Percentiles rank a stretch among this genome's conserved stretches.
Conservation (phyloP, 345 rosid species). For the Clarkia xantiana region DNA sequence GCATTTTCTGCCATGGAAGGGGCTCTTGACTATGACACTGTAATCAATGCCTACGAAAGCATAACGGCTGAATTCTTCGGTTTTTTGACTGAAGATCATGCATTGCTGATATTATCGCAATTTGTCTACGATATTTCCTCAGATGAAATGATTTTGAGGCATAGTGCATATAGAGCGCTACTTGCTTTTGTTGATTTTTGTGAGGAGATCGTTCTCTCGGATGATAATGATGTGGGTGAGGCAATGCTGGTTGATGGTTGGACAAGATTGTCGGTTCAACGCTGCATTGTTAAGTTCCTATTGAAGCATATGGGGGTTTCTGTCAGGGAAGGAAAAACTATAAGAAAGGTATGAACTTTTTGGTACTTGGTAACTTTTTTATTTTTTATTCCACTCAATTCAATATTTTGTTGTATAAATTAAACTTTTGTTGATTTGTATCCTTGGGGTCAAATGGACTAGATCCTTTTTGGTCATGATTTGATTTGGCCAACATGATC, state of each 20-base stretch:
- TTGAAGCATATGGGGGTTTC: constrained; percentile 60
- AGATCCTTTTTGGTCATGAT: too few relatives aligned
- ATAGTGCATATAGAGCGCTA: constrained; percentile 56
- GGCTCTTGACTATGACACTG: constrained; percentile 68
- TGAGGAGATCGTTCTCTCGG: constrained; percentile 27
- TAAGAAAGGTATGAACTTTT: constrained; percentile 43
- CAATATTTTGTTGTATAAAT: too few relatives aligned
- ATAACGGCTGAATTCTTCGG: constrained; percentile 37
- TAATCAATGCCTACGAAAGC: constrained; percentile 50
- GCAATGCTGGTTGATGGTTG: constrained; percentile 27
- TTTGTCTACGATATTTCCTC: constrained; percentile 64
- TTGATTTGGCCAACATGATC: too few relatives aligned
- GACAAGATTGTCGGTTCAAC: constrained; percentile 37
- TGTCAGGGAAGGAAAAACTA: constrained; percentile 36
- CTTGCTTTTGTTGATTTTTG: constrained; percentile 64
- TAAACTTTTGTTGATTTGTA: too few relatives aligned
- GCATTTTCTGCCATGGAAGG: constrained; percentile 59
- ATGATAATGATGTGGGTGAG: constrained; percentile 17
- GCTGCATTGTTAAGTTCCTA: constrained; percentile 40
- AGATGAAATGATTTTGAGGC: constrained; percentile 55
- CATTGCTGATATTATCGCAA: constrained; percentile 59
- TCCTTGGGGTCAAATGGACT: too few relatives aligned
- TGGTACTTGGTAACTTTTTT: background rate
- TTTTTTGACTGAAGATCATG: constrained; percentile 38
- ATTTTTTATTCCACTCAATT: background rate